These are phyloP conservation scores for Marsdenia floribunda DNA, from an alignment of 257 asterid genomes.

Conservation along the genomic window DNA sequence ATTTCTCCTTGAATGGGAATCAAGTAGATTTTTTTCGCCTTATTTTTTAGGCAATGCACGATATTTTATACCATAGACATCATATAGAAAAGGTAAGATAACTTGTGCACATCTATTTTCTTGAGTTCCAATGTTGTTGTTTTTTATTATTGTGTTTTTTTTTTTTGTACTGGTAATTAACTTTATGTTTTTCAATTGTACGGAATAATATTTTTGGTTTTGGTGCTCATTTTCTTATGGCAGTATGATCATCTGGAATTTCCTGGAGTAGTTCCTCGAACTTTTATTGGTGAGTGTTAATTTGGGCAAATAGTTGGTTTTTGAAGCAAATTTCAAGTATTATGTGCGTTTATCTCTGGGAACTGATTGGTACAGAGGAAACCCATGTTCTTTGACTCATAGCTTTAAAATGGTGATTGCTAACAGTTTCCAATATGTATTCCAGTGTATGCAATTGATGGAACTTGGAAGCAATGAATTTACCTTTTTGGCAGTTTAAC, in stretches of 20 bases:
- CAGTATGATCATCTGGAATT: slow-evolving; percentile 97
- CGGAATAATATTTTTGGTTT: neutral
- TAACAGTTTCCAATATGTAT: neutral
- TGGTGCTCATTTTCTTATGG: slow-evolving; percentile 16
- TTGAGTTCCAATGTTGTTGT: slow-evolving; percentile 3
- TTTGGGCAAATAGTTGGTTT: slow-evolving; percentile 2
- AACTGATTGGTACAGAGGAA: neutral
- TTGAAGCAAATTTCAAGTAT: neutral
- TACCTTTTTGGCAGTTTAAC: neutral
- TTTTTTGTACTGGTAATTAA: neutral
- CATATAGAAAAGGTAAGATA: slow-evolving; percentile 61
- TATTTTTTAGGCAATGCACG: slow-evolving; percentile 80
- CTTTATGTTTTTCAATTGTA: slow-evolving; percentile 7
- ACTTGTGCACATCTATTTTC: slow-evolving; percentile 1
- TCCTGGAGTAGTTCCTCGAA: slow-evolving; percentile 97
- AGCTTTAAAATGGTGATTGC: neutral
- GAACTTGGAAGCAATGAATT: neutral
- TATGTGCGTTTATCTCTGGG: neutral
- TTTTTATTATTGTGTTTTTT: neutral
- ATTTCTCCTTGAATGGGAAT: neutral
- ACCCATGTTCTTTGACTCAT: neutral
- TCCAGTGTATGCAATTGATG: neutral
- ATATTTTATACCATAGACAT: slow-evolving; percentile 64
- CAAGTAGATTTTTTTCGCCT: neutral
- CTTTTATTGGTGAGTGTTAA: slow-evolving; percentile 63